These are phyloP conservation scores for Nakazawaea wyomingensis DNA, from an alignment of 805 yeast species.

Conservation along the genomic window DNA sequence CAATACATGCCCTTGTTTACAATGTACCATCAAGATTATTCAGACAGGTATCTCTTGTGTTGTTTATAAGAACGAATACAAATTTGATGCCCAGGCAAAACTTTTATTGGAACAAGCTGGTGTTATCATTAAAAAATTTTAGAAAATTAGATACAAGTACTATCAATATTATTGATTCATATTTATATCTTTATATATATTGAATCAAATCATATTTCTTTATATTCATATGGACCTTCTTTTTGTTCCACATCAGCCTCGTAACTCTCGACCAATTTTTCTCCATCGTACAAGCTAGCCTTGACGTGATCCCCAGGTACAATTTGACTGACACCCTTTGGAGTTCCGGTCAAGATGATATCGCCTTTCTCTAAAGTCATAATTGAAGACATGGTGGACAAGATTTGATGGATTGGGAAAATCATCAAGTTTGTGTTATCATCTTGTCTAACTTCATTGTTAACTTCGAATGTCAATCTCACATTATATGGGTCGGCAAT, in stretches of 20 bases:
- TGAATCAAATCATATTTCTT: slow-evolving; percentile 28
- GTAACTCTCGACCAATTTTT: slow-evolving; percentile 45
- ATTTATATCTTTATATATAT: too few species aligned
- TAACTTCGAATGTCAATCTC: slow-evolving; percentile 57
- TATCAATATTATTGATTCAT: too few species aligned
- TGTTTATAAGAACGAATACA: slow-evolving; percentile 85
- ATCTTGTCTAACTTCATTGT: slow-evolving; percentile 64
- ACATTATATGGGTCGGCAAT: slow-evolving; percentile 75
- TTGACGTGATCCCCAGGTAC: slow-evolving; percentile 72
- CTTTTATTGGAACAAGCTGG: slow-evolving; percentile 71
- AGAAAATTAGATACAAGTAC: too few species aligned
- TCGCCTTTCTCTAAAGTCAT: slow-evolving; percentile 93
- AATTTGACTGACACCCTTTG: slow-evolving; percentile 91
- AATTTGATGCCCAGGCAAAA: slow-evolving; percentile 82
- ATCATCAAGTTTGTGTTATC: slow-evolving; percentile 78
- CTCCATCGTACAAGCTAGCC: slow-evolving; percentile 58
- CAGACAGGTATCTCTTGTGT: slow-evolving; percentile 91
- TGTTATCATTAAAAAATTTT: slow-evolving; percentile 46
- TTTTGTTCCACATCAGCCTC: slow-evolving; percentile 46
- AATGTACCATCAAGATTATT: slow-evolving; percentile 92
- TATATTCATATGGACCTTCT: slow-evolving; percentile 57
- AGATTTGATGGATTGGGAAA: slow-evolving; percentile 76
- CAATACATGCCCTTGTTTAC: slow-evolving; percentile 95
- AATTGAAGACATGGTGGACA: slow-evolving; percentile 75
- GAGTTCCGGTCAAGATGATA: slow-evolving; percentile 91